These are phyloP conservation scores for Nicotiana knightiana DNA, from an alignment of 257 asterid genomes.

Conservation along the genomic window DNA sequence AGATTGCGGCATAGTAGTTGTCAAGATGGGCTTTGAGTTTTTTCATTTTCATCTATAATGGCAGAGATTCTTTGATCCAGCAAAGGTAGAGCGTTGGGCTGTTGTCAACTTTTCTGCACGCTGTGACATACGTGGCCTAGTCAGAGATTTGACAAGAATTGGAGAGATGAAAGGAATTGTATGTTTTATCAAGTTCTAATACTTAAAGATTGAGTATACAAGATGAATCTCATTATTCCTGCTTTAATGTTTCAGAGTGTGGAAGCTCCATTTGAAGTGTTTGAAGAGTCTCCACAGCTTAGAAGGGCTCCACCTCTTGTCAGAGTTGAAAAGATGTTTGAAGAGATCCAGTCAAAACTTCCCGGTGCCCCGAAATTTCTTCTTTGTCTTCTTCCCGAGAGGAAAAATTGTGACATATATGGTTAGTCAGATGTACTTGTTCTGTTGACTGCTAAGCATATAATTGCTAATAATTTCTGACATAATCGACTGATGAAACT, in stretches of 20 bases:
- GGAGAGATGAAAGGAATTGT: constrained; percentile 79
- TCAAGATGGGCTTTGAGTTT: background rate
- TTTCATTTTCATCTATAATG: background rate
- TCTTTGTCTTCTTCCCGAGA: constrained; percentile 75
- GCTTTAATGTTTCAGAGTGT: constrained; percentile 35
- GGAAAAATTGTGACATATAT: constrained; percentile 71
- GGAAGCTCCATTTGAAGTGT: constrained; percentile 57
- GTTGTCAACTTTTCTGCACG: constrained; percentile 89
- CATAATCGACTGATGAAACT: background rate
- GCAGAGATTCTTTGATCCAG: constrained; percentile 60
- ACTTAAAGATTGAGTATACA: constrained; percentile 18
- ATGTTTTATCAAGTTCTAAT: constrained; percentile 21
- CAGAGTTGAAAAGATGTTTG: constrained; percentile 81
- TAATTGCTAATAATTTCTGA: background rate
- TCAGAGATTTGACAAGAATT: constrained; percentile 57
- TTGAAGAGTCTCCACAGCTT: constrained; percentile 55
- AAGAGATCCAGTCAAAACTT: constrained; percentile 52
- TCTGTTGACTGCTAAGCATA: background rate
- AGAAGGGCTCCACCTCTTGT: constrained; percentile 66
- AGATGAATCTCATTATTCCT: background rate
- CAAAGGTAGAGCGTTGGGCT: constrained; percentile 79
- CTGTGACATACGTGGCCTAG: constrained; percentile 51
- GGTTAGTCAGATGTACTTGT: constrained; percentile 39
- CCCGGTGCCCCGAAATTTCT: constrained; percentile 75
- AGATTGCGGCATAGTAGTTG: background rate